phyloP scores from a whole-genome alignment of 2,329 filamentous ascomycete species.

The Neonectria hederae region DNA sequence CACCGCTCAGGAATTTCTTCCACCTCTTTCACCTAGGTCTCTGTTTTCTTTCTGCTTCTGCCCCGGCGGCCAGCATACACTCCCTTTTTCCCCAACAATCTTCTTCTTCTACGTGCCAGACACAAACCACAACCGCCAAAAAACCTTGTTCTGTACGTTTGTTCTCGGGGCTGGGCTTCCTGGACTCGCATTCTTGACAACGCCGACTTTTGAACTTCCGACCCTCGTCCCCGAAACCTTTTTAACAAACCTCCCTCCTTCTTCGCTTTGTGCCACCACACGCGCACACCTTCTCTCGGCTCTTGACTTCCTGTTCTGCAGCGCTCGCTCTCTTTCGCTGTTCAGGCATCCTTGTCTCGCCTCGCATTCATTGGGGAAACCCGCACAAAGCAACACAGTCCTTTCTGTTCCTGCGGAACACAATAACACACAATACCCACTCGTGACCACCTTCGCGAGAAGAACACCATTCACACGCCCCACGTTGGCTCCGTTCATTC shows the following conservation, averaged over 20 bases:
- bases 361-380: slow-evolving; percentile 29
- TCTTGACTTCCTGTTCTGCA: background rate
- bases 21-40: slow-evolving; percentile 28
- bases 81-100: slow-evolving; percentile 8
- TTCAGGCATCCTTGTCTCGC: slow-evolving; percentile 21
- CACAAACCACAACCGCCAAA: background rate
- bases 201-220: slow-evolving; percentile 1
- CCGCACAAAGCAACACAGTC: slow-evolving; percentile 32
- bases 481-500: slow-evolving; percentile 1
- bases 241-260: background rate
- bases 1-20: slow-evolving; percentile 39
- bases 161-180: slow-evolving; percentile 16
- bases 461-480: background rate
- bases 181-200: slow-evolving; percentile 3
- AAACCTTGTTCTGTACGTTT: slow-evolving; percentile 1
- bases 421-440: slow-evolving; percentile 17
- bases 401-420: slow-evolving; percentile 28
- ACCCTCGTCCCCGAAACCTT: background rate
- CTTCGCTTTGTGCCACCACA: background rate
- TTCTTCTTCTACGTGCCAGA: slow-evolving; percentile 7
- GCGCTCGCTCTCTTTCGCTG: background rate
- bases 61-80: slow-evolving; percentile 20
- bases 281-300: background rate
- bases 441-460: too few relatives aligned
- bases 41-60: slow-evolving; percentile 26